A percentile compares a stretch with the other conserved stretches of the same genome.
phyloP scores from a whole-genome alignment of 176 grass and related monocot species.

The Oryza meyeriana region DNA sequence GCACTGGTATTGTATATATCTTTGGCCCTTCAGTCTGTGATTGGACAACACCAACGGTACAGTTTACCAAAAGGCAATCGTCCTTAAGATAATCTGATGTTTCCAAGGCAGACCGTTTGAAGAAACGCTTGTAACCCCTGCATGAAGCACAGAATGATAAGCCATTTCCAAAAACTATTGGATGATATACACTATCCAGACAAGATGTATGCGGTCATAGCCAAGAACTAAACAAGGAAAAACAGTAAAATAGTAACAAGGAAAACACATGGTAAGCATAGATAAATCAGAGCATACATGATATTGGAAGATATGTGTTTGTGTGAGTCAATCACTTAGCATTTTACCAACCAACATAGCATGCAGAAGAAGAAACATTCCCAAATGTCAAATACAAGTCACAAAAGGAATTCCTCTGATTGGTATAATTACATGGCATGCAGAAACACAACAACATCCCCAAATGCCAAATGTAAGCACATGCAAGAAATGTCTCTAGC shows the following conservation, averaged over 20 bases:
- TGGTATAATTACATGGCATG: background rate
- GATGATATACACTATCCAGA: background rate
- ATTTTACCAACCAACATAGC: background rate
- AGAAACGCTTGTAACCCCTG: constrained; percentile 98
- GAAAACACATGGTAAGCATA: background rate
- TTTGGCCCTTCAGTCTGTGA: constrained; percentile 89
- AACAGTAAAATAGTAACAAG: background rate
- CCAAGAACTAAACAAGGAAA: background rate
- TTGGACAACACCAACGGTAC: constrained; percentile 89
- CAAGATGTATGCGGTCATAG: background rate
- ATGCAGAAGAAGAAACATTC: background rate
- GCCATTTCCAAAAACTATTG: constrained; percentile 1
- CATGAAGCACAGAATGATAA: constrained; percentile 23
- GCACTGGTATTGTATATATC: constrained; percentile 75
- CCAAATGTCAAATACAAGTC: background rate
- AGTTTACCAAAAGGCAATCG: constrained; percentile 91
- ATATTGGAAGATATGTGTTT: background rate
- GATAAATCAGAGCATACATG: constrained; percentile 5
- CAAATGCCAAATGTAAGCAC: background rate
- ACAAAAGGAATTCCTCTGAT: background rate
- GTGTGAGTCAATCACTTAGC: background rate
- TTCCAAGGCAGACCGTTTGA: constrained; percentile 79
- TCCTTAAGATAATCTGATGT: constrained; percentile 98
- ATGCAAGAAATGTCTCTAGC: background rate
- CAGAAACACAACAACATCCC: background rate